These are phyloP conservation scores for Pistacia vera DNA, from an alignment of 345 rosid species.

Conservation along the genomic window DNA sequence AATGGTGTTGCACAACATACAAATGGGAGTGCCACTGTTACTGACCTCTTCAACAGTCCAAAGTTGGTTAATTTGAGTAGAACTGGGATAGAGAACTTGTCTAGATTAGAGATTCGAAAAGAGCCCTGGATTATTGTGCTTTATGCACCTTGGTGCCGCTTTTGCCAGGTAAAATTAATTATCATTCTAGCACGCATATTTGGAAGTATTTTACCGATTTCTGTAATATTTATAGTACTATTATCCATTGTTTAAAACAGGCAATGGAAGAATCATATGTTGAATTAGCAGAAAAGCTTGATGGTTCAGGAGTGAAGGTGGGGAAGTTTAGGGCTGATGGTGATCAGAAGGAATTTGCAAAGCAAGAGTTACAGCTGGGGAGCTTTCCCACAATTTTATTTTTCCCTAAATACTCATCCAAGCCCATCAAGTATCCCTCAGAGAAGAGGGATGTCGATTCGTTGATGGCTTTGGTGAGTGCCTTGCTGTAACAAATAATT, in stretches of 20 bases:
- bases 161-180: conserved; percentile 1
- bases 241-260: neutral
- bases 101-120: neutral
- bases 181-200: too few species aligned
- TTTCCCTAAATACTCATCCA: neutral
- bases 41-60: conserved; percentile 6
- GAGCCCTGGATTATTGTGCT: conserved; percentile 12
- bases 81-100: conserved; percentile 16
- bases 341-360: conserved; percentile 13
- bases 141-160: conserved; percentile 19
- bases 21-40: neutral
- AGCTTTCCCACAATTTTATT: conserved; percentile 17
- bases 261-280: conserved; percentile 18
- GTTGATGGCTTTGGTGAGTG: too few species aligned
- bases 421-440: too few species aligned
- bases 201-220: too few species aligned
- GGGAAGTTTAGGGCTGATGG: conserved; percentile 23
- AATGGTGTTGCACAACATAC: neutral
- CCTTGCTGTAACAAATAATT: too few species aligned
- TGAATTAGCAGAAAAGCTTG: conserved; percentile 18
- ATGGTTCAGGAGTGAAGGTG: conserved; percentile 3
- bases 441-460: too few species aligned
- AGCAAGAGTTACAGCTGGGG: conserved; percentile 11
- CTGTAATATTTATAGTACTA: too few species aligned
- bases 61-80: conserved; percentile 11